These are phyloP conservation scores for Macaranga tanarius DNA, from an alignment of 441 rosid genomes.

Conservation along the genomic window DNA sequence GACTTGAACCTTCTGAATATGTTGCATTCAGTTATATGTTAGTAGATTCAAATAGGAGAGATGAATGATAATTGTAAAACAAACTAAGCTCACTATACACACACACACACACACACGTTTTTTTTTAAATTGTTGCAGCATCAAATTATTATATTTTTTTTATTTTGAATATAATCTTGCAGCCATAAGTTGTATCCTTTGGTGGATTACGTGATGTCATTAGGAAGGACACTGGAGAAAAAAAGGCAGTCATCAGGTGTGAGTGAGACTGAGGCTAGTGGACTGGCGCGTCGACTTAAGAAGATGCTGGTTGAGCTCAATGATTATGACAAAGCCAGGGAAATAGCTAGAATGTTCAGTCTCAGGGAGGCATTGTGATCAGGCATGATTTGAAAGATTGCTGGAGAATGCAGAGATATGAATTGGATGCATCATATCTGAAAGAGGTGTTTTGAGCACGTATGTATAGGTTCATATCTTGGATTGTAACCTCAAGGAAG, in stretches of 20 bases:
- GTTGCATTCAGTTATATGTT: no score
- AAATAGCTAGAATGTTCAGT: slow-evolving; percentile 62
- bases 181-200: slow-evolving; percentile 77
- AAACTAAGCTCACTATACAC: no score
- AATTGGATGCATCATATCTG: background rate
- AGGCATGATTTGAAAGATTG: background rate
- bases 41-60: no score
- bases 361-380: slow-evolving; percentile 82
- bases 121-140: background rate
- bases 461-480: no score
- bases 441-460: background rate
- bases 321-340: slow-evolving; percentile 83
- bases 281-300: slow-evolving; percentile 85
- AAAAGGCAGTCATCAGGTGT: slow-evolving; percentile 51
- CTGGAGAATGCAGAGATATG: background rate
- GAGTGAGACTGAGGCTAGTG: slow-evolving; percentile 53
- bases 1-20: no score
- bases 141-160: background rate
- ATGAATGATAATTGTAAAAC: no score
- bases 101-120: no score
- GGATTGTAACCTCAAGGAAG: no score
- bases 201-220: slow-evolving; percentile 64
- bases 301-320: slow-evolving; percentile 84
- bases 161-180: slow-evolving; percentile 23
- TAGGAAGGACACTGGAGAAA: slow-evolving; percentile 57